Conservation (phyloP, 2,329 filamentous ascomycete species). For the Phaeosphaeria sp. region DNA sequence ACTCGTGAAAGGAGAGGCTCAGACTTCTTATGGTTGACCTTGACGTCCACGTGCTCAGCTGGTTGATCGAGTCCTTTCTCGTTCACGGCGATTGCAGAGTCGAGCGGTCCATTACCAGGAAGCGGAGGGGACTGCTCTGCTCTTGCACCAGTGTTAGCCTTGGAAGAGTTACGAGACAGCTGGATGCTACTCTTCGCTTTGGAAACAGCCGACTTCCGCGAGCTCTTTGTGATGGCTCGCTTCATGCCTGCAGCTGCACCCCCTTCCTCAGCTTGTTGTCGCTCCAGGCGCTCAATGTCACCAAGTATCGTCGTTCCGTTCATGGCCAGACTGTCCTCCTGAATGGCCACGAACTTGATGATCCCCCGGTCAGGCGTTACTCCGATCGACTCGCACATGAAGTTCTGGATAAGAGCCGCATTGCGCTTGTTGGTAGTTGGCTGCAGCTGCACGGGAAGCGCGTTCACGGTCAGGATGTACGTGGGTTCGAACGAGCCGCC, state of each 20-base stretch:
- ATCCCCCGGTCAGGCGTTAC: slow-evolving; percentile 73
- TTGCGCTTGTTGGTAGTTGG: slow-evolving; percentile 82
- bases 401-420: slow-evolving; percentile 76
- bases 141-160: slow-evolving; percentile 34
- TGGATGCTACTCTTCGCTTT: slow-evolving; percentile 48
- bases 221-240: slow-evolving; percentile 48
- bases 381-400: slow-evolving; percentile 73
- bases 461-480: slow-evolving; percentile 77
- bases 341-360: slow-evolving; percentile 72
- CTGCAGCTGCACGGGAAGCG: slow-evolving; percentile 72
- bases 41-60: slow-evolving; percentile 15
- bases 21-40: slow-evolving; percentile 31
- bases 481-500: slow-evolving; percentile 78
- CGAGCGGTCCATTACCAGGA: slow-evolving; percentile 44
- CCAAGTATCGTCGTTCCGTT: slow-evolving; percentile 74
- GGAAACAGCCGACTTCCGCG: slow-evolving; percentile 39
- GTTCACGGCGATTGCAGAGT: slow-evolving; percentile 44
- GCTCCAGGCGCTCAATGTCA: slow-evolving; percentile 68
- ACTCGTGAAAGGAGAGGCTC: slow-evolving; percentile 30
- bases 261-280: slow-evolving; percentile 51
- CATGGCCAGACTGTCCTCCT: slow-evolving; percentile 75
- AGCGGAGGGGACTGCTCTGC: slow-evolving; percentile 38
- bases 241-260: slow-evolving; percentile 52
- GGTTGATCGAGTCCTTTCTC: slow-evolving; percentile 28
- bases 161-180: slow-evolving; percentile 43